Evolutionary conservation across 257 asterid species (phyloP), one percentile per base, ranked within the genome.

Genomic region (Ilex asprella): DNA sequence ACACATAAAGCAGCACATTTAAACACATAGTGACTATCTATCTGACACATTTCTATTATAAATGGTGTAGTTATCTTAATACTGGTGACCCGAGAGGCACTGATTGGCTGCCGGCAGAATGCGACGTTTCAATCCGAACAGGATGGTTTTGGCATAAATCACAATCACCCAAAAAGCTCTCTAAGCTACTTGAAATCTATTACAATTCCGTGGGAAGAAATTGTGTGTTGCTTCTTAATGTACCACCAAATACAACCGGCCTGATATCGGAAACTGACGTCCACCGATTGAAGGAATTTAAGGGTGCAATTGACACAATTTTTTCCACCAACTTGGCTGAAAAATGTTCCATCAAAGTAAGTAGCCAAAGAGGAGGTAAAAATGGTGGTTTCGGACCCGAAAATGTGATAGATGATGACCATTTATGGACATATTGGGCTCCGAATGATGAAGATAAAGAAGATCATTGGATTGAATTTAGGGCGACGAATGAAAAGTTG

Each of bases 121-220:
- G 99, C 39, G 99, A 92, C 61, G 95, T 92, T 43, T 92, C 99
- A 16, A 83, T 92, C 46, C 71, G 99, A 65, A 11, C 39, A 10
- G 94, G 97, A 7, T 92, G 97, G 99, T 92, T 92, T 74, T 92
- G 96, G 99, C 99, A 92, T 13, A 85, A 85, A 70, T 71, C 86
- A 8, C 66, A 92, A 70, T 31, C 82, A 29, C 97, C 99, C 16
- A 92, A 86, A 71, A 78, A 31, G 55, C 79, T 89, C 1, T 70
- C 64, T 21, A 66, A 85, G 46, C 75, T 92, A 0, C 82, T 92
- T 1, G 77, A 86, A 16, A 84, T 86, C 27, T 92, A 92, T 80
- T 92, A 89, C 83, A 92, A 86, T 3, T 86, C 99, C 44, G 94
- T 92, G n/a, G 99, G 99, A 0, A 67, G 95, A 66, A 92, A 92